Conservation (phyloP, 805 yeast genomes). For the Candida railenensis region DNA sequence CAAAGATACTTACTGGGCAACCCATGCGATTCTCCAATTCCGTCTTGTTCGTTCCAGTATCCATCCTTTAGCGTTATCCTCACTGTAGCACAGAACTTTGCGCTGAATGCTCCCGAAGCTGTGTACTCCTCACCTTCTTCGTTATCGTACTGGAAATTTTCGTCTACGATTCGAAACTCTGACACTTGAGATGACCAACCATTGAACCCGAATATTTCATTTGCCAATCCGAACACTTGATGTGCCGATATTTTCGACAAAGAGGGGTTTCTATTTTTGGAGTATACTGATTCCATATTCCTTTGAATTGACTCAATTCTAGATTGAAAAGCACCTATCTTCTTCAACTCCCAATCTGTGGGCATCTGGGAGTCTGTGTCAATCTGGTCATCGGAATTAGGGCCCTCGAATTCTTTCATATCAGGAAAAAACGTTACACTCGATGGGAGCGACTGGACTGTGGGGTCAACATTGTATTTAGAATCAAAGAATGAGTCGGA, state of each 20-base stretch:
- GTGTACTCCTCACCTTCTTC: neutral
- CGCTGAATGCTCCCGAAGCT: constrained; percentile 12
- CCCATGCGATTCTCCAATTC: constrained; percentile 36
- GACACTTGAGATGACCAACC: constrained; percentile 55
- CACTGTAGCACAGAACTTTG: constrained; percentile 27
- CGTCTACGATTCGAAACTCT: constrained; percentile 16
- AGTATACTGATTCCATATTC: constrained; percentile 12
- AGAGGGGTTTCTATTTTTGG: neutral
- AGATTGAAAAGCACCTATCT: constrained; percentile 49
- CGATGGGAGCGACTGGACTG: constrained; percentile 4
- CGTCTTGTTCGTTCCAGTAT: constrained; percentile 34
- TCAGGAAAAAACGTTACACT: constrained; percentile 15
- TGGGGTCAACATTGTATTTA: constrained; percentile 9
- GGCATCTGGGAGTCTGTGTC: constrained; percentile 2
- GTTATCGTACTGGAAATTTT: constrained; percentile 15
- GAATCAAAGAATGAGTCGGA: constrained; percentile 4
- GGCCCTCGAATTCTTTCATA: constrained; percentile 18
- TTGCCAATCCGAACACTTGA: constrained; percentile 40
- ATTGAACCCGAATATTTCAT: constrained; percentile 53
- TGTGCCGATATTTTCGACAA: constrained; percentile 12
- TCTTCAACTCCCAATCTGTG: constrained; percentile 45
- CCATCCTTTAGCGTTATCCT: constrained; percentile 45
- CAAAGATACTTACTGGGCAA: constrained; percentile 33
- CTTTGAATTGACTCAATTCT: constrained; percentile 39
- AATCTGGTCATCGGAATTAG: constrained; percentile 7